phyloP scores from a whole-genome alignment of 1,284 basidiomycete species.

The Vanrija pseudolonga region DNA sequence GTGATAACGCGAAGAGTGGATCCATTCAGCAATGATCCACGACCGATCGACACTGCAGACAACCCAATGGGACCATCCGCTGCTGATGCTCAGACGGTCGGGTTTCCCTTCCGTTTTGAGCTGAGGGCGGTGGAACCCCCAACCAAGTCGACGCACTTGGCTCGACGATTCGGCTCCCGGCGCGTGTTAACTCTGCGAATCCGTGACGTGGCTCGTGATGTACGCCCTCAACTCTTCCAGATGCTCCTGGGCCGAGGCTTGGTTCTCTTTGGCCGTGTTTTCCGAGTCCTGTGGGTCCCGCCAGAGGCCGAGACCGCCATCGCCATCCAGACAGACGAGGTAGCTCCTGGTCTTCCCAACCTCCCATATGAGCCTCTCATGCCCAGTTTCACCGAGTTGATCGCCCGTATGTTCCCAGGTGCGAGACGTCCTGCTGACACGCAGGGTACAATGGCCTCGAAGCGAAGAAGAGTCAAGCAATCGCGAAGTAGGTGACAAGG shows the following conservation, averaged over 20 bases:
- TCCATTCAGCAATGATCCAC: background rate
- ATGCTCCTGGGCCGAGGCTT: conserved; percentile 29
- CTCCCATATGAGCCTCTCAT: background rate
- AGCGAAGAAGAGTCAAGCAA: conserved; percentile 31
- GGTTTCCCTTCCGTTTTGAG: conserved; percentile 7
- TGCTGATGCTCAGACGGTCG: background rate
- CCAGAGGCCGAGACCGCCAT: conserved; percentile 26
- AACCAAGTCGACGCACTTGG: conserved; percentile 33
- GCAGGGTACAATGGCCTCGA: conserved; percentile 33
- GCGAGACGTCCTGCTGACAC: background rate
- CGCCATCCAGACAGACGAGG: conserved; percentile 26
- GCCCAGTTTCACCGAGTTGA: conserved; percentile 13
- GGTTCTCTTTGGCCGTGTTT: conserved; percentile 31
- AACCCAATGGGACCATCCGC: conserved; percentile 2
- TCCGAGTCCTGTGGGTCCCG: conserved; percentile 27
- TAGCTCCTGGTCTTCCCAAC: background rate
- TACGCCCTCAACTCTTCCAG: conserved; percentile 6
- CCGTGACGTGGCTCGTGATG: background rate
- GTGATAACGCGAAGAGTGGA: background rate
- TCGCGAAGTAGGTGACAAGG: conserved; percentile 28
- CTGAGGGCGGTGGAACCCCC: conserved; percentile 27
- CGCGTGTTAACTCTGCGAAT: conserved; percentile 30
- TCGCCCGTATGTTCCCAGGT: conserved; percentile 15
- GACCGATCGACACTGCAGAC: background rate
- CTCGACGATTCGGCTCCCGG: conserved; percentile 34